These are phyloP conservation scores for Oidiodendron maius DNA, from an alignment of 495 filamentous ascomycete species.

Conservation along the genomic window DNA sequence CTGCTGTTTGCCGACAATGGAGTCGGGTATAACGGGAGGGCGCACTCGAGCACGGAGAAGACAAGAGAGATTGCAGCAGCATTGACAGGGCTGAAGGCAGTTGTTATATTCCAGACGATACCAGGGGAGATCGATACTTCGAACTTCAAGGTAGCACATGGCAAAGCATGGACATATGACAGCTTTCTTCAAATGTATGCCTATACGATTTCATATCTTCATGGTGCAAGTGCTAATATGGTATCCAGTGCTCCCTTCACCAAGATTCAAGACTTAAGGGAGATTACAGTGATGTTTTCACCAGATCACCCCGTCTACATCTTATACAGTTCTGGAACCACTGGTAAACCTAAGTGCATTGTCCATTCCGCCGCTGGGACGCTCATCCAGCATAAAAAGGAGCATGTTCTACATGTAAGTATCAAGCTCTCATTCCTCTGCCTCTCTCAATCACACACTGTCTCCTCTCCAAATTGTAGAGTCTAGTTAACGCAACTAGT, in stretches of 20 bases:
- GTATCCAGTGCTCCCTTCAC: too few species aligned
- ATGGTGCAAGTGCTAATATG: too few species aligned
- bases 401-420: slow-evolving; percentile 29
- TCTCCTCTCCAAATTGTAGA: too few species aligned
- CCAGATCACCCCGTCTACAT: slow-evolving; percentile 66
- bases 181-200: slow-evolving; percentile 56
- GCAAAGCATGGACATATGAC: slow-evolving; percentile 34
- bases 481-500: too few species aligned
- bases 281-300: slow-evolving; percentile 33
- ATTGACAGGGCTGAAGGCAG: slow-evolving; percentile 52
- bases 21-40: slow-evolving; percentile 71
- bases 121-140: slow-evolving; percentile 38
- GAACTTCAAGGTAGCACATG: slow-evolving; percentile 42
- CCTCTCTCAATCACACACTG: not conserved
- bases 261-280: too few species aligned
- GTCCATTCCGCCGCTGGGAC: slow-evolving; percentile 62
- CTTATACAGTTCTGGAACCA: slow-evolving; percentile 66
- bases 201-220: too few species aligned
- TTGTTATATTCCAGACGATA: slow-evolving; percentile 66
- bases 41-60: slow-evolving; percentile 59
- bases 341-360: slow-evolving; percentile 69
- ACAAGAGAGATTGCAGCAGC: slow-evolving; percentile 59
- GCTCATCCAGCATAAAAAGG: slow-evolving; percentile 54
- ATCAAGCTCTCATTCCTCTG: not conserved
- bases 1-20: slow-evolving; percentile 73